Evolutionary conservation across 805 yeast genomes (phyloP).

Genomic region (Candida methanosorbosa): DNA sequence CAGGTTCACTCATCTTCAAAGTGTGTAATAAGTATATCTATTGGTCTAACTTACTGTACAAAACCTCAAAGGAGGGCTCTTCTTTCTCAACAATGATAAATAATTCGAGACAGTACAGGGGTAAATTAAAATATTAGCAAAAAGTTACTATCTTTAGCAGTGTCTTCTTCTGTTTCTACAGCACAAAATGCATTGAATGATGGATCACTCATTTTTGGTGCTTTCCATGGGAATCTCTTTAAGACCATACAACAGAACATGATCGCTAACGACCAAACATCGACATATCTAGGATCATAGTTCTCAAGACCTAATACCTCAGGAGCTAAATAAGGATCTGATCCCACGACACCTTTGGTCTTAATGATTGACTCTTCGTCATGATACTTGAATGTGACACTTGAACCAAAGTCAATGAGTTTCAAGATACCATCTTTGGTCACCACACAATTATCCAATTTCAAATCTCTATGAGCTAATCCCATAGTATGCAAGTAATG

Average conservation of each 20-base stretch:
- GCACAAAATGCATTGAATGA: constrained; percentile 61
- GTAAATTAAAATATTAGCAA: too few species aligned
- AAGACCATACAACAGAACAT: constrained; percentile 86
- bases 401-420: constrained; percentile 89
- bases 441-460: constrained; percentile 90
- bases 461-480: constrained; percentile 86
- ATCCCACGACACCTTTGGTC: constrained; percentile 86
- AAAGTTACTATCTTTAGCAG: too few species aligned
- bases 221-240: constrained; percentile 90
- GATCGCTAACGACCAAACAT: constrained; percentile 90
- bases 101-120: too few species aligned
- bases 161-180: constrained; percentile 6
- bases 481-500: constrained; percentile 72
- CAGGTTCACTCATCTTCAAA: too few species aligned
- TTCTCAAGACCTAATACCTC: constrained; percentile 53
- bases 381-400: constrained; percentile 56
- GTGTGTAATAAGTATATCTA: too few species aligned
- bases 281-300: constrained; percentile 85
- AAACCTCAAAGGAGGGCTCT: neutral
- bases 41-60: too few species aligned
- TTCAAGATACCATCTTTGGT: constrained; percentile 66
- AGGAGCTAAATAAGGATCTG: constrained; percentile 94
- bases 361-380: constrained; percentile 30
- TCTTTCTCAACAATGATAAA: constrained; percentile 16
- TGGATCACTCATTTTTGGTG: constrained; percentile 71